These are phyloP conservation scores for Daldinia vernicosa DNA, from an alignment of 495 filamentous ascomycete genomes.

Conservation along the genomic window DNA sequence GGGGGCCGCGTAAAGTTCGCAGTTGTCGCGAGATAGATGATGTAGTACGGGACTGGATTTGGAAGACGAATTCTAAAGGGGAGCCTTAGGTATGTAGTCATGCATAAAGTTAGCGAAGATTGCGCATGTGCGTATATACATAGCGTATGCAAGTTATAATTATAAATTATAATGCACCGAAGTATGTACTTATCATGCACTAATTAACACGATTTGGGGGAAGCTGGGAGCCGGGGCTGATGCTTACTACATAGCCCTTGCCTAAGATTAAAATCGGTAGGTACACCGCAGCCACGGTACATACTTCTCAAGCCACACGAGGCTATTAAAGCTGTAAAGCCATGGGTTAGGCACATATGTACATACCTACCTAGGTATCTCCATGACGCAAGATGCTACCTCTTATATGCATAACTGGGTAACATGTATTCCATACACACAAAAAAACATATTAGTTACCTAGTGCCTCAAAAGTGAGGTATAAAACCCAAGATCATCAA, in stretches of 20 bases:
- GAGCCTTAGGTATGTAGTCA: not conserved
- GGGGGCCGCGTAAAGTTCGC: slow-evolving; percentile 45
- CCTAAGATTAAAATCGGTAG: too few species aligned
- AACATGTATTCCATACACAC: not conserved
- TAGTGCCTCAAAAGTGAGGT: slow-evolving; percentile 31
- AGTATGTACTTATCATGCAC: not conserved
- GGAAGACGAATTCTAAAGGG: slow-evolving; percentile 24
- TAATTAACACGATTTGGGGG: not conserved
- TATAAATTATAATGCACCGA: not conserved
- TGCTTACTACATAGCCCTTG: not conserved
- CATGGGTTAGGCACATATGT: too few species aligned
- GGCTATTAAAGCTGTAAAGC: not conserved
- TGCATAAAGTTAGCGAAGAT: slow-evolving; percentile 5
- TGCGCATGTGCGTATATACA: not conserved
- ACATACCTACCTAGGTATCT: too few species aligned
- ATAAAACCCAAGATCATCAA: slow-evolving; percentile 20
- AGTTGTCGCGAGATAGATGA: slow-evolving; percentile 26
- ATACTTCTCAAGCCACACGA: not conserved
- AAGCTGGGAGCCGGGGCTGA: too few species aligned
- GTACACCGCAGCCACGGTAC: too few species aligned
- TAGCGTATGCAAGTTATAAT: not conserved
- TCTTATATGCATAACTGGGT: not conserved
- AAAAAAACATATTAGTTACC: slow-evolving; percentile 4
- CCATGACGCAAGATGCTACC: too few species aligned
- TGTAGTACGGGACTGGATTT: slow-evolving; percentile 22